Evolutionary conservation across 208 protist species (phyloP).

Genomic region (Trichomonas vaginalis): DNA sequence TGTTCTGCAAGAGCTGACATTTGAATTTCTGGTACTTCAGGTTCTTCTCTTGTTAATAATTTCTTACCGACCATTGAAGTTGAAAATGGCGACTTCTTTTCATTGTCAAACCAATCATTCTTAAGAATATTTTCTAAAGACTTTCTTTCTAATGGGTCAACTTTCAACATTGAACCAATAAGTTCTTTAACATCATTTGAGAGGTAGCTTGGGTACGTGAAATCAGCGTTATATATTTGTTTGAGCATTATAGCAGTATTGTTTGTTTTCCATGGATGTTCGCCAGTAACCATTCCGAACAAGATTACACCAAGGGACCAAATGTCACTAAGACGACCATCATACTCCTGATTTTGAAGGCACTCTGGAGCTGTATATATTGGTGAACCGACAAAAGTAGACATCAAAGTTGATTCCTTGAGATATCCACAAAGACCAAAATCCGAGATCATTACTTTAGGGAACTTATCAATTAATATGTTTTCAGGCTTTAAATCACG

Average conservation of each 20-base stretch:
- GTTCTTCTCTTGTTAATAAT: neutral
- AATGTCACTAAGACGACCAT: neutral
- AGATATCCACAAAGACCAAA: conserved; percentile 28
- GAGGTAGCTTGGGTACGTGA: neutral
- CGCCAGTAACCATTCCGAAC: neutral
- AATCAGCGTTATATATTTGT: neutral
- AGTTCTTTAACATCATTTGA: neutral
- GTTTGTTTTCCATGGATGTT: neutral
- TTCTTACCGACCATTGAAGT: neutral
- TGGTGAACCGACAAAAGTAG: conserved; percentile 29
- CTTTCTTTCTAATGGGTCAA: neutral
- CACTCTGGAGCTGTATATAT: conserved; percentile 36
- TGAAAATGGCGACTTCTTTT: neutral
- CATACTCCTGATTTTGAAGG: conserved; percentile 14
- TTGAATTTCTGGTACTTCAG: neutral
- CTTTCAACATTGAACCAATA: neutral
- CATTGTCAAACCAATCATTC: neutral
- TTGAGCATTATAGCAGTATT: neutral
- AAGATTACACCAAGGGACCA: neutral
- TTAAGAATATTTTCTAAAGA: neutral
- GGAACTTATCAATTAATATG: conserved; percentile 22
- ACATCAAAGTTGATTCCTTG: conserved; percentile 32
- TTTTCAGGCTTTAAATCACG: conserved; percentile 39
- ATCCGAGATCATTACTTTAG: conserved; percentile 32
- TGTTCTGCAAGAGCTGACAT: neutral